Evolutionary conservation across 768 basidiomycete species (phyloP), one percentile per base, ranked within the genome.

Genomic region (Rhodotorula kratochvilovae): DNA sequence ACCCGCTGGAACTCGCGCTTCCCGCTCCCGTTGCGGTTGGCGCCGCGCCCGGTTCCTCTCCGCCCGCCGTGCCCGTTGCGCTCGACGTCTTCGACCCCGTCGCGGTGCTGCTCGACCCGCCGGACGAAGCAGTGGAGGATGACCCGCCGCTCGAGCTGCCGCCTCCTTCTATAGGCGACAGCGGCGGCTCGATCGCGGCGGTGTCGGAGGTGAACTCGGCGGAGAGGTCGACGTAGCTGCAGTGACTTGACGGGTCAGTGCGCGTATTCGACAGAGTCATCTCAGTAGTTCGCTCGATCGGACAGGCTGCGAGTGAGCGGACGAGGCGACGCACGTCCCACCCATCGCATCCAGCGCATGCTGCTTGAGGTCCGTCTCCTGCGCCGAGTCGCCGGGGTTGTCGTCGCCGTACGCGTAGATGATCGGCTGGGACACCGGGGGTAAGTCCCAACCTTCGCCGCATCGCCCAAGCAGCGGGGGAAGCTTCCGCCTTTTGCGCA

Each of bases 221-320:
- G 1, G 68, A 70, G 11, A 73, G 58, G 36, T 73, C 72, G 25
- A 73, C 31, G 54, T 63, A 73, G 13, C 63, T 70, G 51, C 31
- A 57, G 27, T n/a, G n/a, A n/a, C n/a, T n/a, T n/a, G n/a, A n/a
- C n/a, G n/a, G n/a, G n/a, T n/a, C n/a, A n/a, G n/a, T n/a, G n/a
- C n/a, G n/a, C n/a, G n/a, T n/a, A n/a, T n/a, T n/a, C n/a, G n/a
- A n/a, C n/a, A n/a, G n/a, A n/a, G n/a, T n/a, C n/a, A n/a, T n/a
- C n/a, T n/a, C n/a, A n/a, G n/a, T n/a, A 29, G 31, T n/a, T 8
- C 46, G 29, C 39, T 39, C 39, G 39, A 39, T 13, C 8, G 13
- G 39, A 39, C 39, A 13, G 39, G 13, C 39, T 13, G 13, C 6
- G 8, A 39, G 39, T 13, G 39, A 39, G 39, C 33, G 27, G 21